Evolutionary conservation across 495 filamentous ascomycete genomes (phyloP), one percentile per base, ranked within the genome.

Genomic region (Thermochaetoides thermophila): DNA sequence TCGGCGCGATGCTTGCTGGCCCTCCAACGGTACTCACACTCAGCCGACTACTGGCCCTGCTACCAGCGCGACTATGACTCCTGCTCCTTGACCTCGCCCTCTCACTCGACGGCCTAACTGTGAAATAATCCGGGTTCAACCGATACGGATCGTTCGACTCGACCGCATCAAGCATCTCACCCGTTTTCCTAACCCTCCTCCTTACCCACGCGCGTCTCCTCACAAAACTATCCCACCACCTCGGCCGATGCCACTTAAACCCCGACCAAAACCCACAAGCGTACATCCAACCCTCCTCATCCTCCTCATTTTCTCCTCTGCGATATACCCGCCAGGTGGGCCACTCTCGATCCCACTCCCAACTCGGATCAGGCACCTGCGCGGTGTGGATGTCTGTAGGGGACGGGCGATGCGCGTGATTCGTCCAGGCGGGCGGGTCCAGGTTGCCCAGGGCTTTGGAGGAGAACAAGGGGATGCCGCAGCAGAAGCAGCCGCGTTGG

Each of bases 331-430:
- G 84, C 91, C 91, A 99, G 23, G 76, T 76, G 37, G 78, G 73
- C 91, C 89, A 99, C 4, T 70, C 78, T n/a, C n/a, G n/a, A n/a
- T n/a, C n/a, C 89, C 89, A 97, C 55, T 79, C 72, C 91, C 91
- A 99, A 46, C 77, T 82, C 3, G 91, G 91, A 50, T 96, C 91
- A 0, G 91, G 89, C 2, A 91, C 64, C 50, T 96, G 91, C 1
- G 87, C 84, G 38, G 86, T 91, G 32, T 76, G 71, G 38, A 93
- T 91, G 49, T 89, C 72, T 39, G 91, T 89, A 12, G 81, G 69
- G 37, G 78, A 86, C 17, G 77, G 59, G 39, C 77, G 74, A 35
- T 74, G 69, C 23, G 68, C 70, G 13, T 61, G 63, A 40, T 84
- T 92, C 39, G 84, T 79, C 91, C 91, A 99, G 3, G 82, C 62